These are phyloP conservation scores for Rhynchospora tenuis DNA, from an alignment of 176 grass and related monocot genomes.

Conservation along the genomic window DNA sequence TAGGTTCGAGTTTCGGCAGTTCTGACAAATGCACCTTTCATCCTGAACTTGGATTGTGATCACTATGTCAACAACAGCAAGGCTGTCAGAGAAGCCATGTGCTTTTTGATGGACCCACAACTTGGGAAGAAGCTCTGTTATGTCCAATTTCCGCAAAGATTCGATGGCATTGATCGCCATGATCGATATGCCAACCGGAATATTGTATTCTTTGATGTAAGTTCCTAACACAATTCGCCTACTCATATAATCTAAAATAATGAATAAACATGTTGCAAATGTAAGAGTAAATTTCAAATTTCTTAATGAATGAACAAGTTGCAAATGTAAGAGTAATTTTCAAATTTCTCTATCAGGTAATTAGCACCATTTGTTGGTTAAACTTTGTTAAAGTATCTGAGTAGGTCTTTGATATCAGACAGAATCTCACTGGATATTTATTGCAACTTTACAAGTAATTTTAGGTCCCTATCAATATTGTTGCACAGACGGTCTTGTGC, in stretches of 20 bases:
- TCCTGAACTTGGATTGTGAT: slow-evolving; percentile 94
- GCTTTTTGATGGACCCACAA: slow-evolving; percentile 97
- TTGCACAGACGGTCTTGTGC: too few species aligned
- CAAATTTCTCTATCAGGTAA: too few species aligned
- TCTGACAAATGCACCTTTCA: slow-evolving; percentile 87
- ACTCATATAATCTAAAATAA: neutral
- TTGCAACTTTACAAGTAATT: too few species aligned
- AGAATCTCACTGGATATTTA: too few species aligned
- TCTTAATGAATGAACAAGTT: too few species aligned
- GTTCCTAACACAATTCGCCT: neutral
- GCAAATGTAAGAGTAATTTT: too few species aligned
- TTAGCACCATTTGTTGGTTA: too few species aligned
- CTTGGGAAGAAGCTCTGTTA: slow-evolving; percentile 93
- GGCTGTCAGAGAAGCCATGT: slow-evolving; percentile 92
- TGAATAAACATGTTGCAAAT: neutral
- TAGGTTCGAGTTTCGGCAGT: slow-evolving; percentile 72
- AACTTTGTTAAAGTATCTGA: too few species aligned
- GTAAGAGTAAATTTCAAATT: neutral
- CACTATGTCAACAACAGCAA: slow-evolving; percentile 99
- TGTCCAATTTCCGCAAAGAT: slow-evolving; percentile 89
- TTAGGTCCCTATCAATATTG: too few species aligned
- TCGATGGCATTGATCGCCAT: slow-evolving; percentile 85
- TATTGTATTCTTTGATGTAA: slow-evolving; percentile 90
- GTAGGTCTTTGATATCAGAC: too few species aligned
- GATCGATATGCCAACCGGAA: slow-evolving; percentile 88